Evolutionary conservation across 2,329 filamentous ascomycete species (phyloP), one percentile per base, ranked within the genome.

Genomic region (Microsporum canis): DNA sequence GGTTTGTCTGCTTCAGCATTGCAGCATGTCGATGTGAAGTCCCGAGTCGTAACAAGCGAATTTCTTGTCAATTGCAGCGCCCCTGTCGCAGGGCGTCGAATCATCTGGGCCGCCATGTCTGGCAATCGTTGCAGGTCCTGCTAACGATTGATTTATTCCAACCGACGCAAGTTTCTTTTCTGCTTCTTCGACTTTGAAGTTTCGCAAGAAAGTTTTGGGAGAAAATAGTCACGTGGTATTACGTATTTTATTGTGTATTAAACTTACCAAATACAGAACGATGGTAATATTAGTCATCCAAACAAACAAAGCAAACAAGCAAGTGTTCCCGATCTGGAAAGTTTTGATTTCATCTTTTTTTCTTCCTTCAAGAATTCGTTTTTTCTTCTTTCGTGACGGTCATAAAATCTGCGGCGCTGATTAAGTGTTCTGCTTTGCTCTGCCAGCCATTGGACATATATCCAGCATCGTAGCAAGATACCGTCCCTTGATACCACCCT

Each of bases 11-110:
- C 36, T 59, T 59, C 57, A 39, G 38, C 39, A 36, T 34, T 29
- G n/a, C 8, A 17, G n/a, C 41, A 47, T 38, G 39, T 59, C 41
- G 57, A 59, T 59, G 57, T 39, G 33, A 59, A 59, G 4, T 59
- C 31, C 23, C 57, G 57, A 23, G 31, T 10, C n/a, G 39, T 34
- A 14, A 34, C 29, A 23, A 59, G 23, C 1, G 57, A 45, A 36
- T 34, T 34, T 45, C 34, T 7, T 38, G 23, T 59, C 57, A 59
- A 59, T 59, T 59, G 57, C 57, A 45, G n/a, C 23, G 57, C 27
- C 8, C 23, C 23, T 3, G 23, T 34, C 6, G 41, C 57, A 47
- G 57, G 57, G 7, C 38, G 57, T 17, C 31, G n/a, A 5, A 59
- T 5, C 7, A 59, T 45, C 27, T 47, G 57, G 39, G 39, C 29